Evolutionary conservation across 345 rosid species (phyloP).

Genomic region (Mercurialis annua): DNA sequence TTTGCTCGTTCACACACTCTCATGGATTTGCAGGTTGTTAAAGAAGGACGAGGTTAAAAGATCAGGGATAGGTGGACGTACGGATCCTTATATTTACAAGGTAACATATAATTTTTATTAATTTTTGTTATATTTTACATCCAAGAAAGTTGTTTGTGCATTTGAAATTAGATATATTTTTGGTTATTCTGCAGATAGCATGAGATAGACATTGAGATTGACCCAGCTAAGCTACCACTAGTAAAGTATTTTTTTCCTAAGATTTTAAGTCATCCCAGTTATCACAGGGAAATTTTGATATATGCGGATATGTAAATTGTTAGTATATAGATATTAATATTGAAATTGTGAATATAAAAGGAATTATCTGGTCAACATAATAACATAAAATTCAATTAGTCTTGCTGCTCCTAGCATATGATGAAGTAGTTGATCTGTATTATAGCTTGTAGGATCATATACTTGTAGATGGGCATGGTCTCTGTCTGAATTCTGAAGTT

Average conservation of each 20-base stretch:
- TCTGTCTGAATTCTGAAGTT: too few species aligned
- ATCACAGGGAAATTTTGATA: constrained; percentile 5
- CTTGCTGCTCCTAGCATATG: too few species aligned
- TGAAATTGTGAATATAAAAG: neutral
- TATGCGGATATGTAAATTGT: neutral
- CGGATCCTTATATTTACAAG: constrained; percentile 74
- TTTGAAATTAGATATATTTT: neutral
- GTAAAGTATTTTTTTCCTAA: neutral
- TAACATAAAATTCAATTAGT: too few species aligned
- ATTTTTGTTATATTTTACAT: neutral
- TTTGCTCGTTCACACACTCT: neutral
- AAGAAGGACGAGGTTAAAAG: constrained; percentile 62
- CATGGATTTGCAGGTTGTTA: constrained; percentile 47
- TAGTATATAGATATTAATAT: neutral
- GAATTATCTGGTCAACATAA: neutral
- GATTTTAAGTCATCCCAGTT: neutral
- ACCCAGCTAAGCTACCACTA: neutral
- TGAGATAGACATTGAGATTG: constrained; percentile 11
- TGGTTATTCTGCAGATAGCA: constrained; percentile 28
- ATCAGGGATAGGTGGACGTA: constrained; percentile 76
- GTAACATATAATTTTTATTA: constrained; percentile 28
- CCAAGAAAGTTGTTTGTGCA: too few species aligned
- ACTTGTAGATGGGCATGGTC: neutral
- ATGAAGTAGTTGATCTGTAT: too few species aligned
- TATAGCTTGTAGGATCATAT: neutral